phyloP scores from a whole-genome alignment of 1,139 yeast species.

The Taphrina deformans region DNA sequence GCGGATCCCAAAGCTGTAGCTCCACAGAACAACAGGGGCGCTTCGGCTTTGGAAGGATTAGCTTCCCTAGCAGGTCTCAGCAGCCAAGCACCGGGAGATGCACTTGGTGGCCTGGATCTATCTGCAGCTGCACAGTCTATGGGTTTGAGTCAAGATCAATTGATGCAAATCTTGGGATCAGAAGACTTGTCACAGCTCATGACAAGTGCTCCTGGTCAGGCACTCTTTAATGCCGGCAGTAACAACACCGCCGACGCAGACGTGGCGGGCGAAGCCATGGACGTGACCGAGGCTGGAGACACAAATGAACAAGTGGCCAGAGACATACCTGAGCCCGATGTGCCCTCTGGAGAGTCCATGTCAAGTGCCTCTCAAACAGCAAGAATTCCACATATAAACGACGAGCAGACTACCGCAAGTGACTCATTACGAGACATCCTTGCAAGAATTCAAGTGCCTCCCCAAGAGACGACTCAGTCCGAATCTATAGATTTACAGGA shows the following conservation, averaged over 20 bases:
- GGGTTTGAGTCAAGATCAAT: conserved; percentile 10
- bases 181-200: conserved; percentile 17
- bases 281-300: neutral
- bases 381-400: conserved; percentile 7
- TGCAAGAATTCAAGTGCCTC: conserved; percentile 8
- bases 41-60: neutral
- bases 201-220: neutral
- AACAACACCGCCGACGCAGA: neutral
- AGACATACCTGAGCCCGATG: neutral
- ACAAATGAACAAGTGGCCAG: neutral
- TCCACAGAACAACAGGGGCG: conserved; percentile 38
- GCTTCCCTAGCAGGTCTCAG: neutral
- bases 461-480: neutral
- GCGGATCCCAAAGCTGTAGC: conserved; percentile 33
- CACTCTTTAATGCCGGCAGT: neutral
- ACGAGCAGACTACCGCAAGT: neutral
- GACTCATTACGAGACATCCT: neutral
- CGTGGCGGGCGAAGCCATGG: neutral
- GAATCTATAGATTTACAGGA: conserved; percentile 8
- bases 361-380: conserved; percentile 13
- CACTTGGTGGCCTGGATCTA: conserved; percentile 2
- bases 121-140: conserved; percentile 13
- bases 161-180: conserved; percentile 4
- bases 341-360: conserved; percentile 10
- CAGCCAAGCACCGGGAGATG: neutral